Evolutionary conservation across 1,284 basidiomycete species (phyloP).

Genomic region (Phenoliferia sp.): DNA sequence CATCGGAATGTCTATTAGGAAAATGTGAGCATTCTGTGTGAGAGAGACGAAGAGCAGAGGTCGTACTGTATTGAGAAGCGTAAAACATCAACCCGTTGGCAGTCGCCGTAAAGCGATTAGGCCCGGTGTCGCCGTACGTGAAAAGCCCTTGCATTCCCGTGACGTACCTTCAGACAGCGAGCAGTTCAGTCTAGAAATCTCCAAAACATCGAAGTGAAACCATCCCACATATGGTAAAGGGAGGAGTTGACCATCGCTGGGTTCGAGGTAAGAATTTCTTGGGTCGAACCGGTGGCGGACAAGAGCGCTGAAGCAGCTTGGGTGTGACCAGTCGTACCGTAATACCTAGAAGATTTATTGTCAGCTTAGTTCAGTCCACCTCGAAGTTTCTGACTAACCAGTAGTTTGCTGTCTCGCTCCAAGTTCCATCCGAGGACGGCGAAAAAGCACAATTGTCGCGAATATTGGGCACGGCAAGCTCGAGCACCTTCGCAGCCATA

Average conservation of each 20-base stretch:
- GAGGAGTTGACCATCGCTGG: conserved; percentile 68
- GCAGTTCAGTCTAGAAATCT: too few relatives aligned
- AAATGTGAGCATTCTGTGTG: too few relatives aligned
- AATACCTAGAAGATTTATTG: too few relatives aligned
- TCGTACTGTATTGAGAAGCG: conserved; percentile 59
- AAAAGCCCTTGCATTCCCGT: conserved; percentile 81
- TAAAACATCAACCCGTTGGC: conserved; percentile 76
- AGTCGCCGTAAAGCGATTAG: conserved; percentile 86
- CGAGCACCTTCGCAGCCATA: conserved; percentile 62
- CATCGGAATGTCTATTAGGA: conserved; percentile 56
- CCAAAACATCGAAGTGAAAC: too few relatives aligned
- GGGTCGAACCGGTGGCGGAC: conserved; percentile 79
- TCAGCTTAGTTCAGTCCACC: background rate
- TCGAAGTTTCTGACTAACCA: conserved; percentile 53
- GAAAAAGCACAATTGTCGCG: conserved; percentile 67
- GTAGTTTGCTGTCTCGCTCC: conserved; percentile 93
- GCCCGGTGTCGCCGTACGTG: conserved; percentile 88
- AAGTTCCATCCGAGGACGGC: conserved; percentile 67
- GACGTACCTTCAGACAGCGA: too few relatives aligned
- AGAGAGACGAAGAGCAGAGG: too few relatives aligned
- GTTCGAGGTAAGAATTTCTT: conserved; percentile 67
- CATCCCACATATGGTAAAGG: conserved; percentile 90
- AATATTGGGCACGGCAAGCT: conserved; percentile 64
- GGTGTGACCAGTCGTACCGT: conserved; percentile 76
- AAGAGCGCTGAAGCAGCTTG: conserved; percentile 80